Percentiles rank a stretch among this genome's conserved stretches.
Evolutionary conservation across 495 filamentous ascomycete species (phyloP).

Genomic region (Aspergillus cavernicola): DNA sequence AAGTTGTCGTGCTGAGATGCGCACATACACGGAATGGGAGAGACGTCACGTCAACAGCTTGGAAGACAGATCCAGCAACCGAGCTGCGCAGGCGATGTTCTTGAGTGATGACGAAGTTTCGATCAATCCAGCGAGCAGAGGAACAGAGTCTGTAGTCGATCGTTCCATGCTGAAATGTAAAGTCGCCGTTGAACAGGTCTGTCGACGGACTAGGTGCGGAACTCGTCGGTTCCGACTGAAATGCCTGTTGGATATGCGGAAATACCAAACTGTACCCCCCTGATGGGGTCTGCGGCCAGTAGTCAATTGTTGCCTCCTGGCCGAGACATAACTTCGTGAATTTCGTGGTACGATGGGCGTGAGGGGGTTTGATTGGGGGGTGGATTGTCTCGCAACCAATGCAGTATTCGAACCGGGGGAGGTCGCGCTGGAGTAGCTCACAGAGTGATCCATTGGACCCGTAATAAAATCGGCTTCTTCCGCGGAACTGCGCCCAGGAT

Average conservation of each 20-base stretch:
- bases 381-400: not conserved
- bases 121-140: not conserved
- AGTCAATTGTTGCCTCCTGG: not conserved
- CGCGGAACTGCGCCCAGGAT: not conserved
- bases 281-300: not conserved
- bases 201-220: not conserved
- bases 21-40: constrained; percentile 9
- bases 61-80: not conserved
- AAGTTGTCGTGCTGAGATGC: constrained; percentile 3
- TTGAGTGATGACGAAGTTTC: not conserved
- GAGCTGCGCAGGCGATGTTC: not conserved
- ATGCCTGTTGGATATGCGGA: constrained; percentile 1
- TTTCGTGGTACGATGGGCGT: constrained; percentile 3
- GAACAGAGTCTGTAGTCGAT: not conserved
- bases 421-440: constrained; percentile 2
- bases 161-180: not conserved
- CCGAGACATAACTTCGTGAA: constrained; percentile 3
- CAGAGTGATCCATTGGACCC: not conserved
- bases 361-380: constrained; percentile 2
- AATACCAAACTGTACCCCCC: constrained; percentile 5
- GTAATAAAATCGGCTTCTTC: not conserved
- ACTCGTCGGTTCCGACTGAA: not conserved
- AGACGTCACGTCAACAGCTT: not conserved
- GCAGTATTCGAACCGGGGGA: not conserved
- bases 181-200: constrained; percentile 1